phyloP scores from a whole-genome alignment of 495 filamentous ascomycete genomes.

The Penicillium crystallinum region DNA sequence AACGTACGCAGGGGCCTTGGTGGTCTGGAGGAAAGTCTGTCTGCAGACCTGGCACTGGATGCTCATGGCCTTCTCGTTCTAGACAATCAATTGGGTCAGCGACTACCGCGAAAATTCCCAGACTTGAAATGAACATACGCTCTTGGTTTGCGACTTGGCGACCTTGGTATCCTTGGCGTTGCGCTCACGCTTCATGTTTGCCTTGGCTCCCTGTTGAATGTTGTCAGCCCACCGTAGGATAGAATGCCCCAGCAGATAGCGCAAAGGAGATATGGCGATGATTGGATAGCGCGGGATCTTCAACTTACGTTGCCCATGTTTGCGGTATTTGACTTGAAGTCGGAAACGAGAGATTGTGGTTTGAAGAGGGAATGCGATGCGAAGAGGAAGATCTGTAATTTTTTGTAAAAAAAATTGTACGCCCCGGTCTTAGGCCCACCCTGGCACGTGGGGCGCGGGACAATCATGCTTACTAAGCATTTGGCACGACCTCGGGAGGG shows the following conservation, averaged over 20 bases:
- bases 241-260: neutral
- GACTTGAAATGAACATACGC: conserved; percentile 9
- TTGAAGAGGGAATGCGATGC: neutral
- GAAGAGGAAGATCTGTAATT: conserved; percentile 1
- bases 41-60: conserved; percentile 24
- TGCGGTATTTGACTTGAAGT: conserved; percentile 3
- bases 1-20: conserved; percentile 28
- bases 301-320: conserved; percentile 22
- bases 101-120: neutral
- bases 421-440: neutral
- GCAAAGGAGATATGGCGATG: neutral
- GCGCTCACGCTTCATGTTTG: conserved; percentile 26
- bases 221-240: conserved; percentile 10
- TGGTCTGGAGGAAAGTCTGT: conserved; percentile 28
- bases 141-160: conserved; percentile 24
- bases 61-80: conserved; percentile 28
- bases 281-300: neutral
- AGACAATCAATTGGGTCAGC: neutral
- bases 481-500: too few species aligned
- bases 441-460: conserved; percentile 4
- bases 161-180: conserved; percentile 16
- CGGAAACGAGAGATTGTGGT: neutral
- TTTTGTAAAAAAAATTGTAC: conserved; percentile 6
- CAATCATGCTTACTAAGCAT: too few species aligned
- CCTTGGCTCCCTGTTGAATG: conserved; percentile 24